Evolutionary conservation across 805 yeast species (phyloP).

Genomic region (Candida adriatica): DNA sequence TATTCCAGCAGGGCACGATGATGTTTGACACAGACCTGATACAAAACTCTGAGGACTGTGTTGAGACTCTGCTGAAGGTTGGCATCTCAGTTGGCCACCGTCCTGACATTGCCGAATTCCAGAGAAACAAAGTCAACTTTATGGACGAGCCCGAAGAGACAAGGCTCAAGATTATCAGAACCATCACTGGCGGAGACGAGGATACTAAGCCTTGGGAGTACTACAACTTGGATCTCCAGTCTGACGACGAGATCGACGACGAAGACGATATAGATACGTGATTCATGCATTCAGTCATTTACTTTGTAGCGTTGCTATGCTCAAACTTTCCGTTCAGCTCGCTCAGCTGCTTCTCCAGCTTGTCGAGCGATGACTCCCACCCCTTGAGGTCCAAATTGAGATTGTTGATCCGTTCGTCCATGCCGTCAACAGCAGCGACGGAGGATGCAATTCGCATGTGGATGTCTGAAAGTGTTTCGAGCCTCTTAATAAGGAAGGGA

Average conservation of each 20-base stretch:
- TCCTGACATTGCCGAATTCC: conserved; percentile 40
- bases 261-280: conserved; percentile 1
- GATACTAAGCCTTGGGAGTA: conserved; percentile 21
- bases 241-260: conserved; percentile 7
- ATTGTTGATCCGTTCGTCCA: conserved; percentile 16
- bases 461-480: conserved; percentile 21
- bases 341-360: conserved; percentile 19
- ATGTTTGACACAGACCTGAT: conserved; percentile 68
- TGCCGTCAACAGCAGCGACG: conserved; percentile 13
- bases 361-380: conserved; percentile 23
- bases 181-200: conserved; percentile 47
- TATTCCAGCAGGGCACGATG: conserved; percentile 48
- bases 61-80: conserved; percentile 81
- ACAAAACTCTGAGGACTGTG: conserved; percentile 55
- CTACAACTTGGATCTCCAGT: conserved; percentile 13
- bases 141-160: conserved; percentile 39
- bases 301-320: conserved; percentile 5
- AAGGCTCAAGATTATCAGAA: conserved; percentile 45
- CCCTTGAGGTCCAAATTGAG: conserved; percentile 20
- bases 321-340: conserved; percentile 16
- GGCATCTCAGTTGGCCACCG: conserved; percentile 91
- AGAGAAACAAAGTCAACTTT: conserved; percentile 40
- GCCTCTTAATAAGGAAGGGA: conserved; percentile 23
- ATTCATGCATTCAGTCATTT: too few species aligned
- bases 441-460: conserved; percentile 17